Conservation (phyloP, 208 protist genomes). For the Trypanosoma avium region DNA sequence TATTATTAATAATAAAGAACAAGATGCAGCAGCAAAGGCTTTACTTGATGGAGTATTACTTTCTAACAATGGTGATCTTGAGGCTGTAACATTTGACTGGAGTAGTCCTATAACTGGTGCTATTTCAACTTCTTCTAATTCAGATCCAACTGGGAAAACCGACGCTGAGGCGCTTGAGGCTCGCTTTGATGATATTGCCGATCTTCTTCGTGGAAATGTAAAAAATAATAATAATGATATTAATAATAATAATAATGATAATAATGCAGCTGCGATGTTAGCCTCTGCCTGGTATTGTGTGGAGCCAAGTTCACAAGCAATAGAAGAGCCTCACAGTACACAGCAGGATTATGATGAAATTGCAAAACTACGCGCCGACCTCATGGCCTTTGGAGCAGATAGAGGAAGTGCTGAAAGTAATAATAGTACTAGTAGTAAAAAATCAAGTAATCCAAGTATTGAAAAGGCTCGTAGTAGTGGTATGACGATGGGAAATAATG, state of each 20-base stretch:
- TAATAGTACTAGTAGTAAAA: constrained; percentile 70
- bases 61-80: constrained; percentile 52
- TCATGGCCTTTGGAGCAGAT: constrained; percentile 82
- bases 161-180: constrained; percentile 54
- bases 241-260: neutral
- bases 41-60: constrained; percentile 60
- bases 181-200: constrained; percentile 82
- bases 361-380: constrained; percentile 74
- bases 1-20: constrained; percentile 31
- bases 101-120: constrained; percentile 27
- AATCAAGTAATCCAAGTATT: constrained; percentile 81
- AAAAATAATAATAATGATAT: neutral
- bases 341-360: constrained; percentile 86
- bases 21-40: constrained; percentile 23
- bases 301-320: constrained; percentile 63
- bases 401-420: constrained; percentile 57
- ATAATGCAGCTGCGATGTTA: constrained; percentile 35
- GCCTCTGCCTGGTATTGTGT: constrained; percentile 78
- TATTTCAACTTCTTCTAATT: constrained; percentile 8
- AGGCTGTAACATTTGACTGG: constrained; percentile 83
- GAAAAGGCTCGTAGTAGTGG: constrained; percentile 82
- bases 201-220: constrained; percentile 43
- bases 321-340: constrained; percentile 53
- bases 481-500: constrained; percentile 18
- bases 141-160: constrained; percentile 24